A percentile compares a stretch with the other conserved stretches of the same genome.
These are phyloP conservation scores for Moesziomyces sp. DNA, from an alignment of 1,284 basidiomycete genomes.

Conservation along the genomic window DNA sequence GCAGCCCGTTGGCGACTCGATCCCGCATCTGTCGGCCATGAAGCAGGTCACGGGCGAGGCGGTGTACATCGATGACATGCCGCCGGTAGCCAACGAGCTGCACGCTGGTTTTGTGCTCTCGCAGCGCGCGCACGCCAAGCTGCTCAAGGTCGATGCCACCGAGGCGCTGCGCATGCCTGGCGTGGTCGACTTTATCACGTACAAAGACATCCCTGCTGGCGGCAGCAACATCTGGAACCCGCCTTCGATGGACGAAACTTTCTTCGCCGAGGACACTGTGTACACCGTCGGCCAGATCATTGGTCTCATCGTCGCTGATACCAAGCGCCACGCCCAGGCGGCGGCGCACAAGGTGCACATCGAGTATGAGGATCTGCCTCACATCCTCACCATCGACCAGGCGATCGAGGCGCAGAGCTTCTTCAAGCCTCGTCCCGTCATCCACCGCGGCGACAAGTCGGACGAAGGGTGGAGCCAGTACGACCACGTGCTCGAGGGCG, in stretches of 20 bases:
- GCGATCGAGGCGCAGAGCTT: slow-evolving; percentile 60
- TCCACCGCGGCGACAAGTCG: slow-evolving; percentile 49
- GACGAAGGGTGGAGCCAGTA: slow-evolving; percentile 49
- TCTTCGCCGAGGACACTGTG: slow-evolving; percentile 67
- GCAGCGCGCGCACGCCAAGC: slow-evolving; percentile 65
- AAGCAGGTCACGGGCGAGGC: slow-evolving; percentile 69
- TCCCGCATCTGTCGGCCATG: slow-evolving; percentile 66
- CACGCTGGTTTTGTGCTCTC: slow-evolving; percentile 66
- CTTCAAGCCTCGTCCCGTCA: slow-evolving; percentile 55
- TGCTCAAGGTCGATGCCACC: slow-evolving; percentile 61
- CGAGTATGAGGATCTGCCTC: slow-evolving; percentile 67
- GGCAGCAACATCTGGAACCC: slow-evolving; percentile 67
- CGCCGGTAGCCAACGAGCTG: slow-evolving; percentile 62
- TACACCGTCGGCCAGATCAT: slow-evolving; percentile 66
- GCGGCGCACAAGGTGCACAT: slow-evolving; percentile 66
- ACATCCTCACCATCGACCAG: slow-evolving; percentile 67
- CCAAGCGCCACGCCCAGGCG: slow-evolving; percentile 66
- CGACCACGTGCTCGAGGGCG: slow-evolving; percentile 62
- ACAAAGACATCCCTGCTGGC: slow-evolving; percentile 61
- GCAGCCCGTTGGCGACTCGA: slow-evolving; percentile 55
- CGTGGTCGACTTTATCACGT: slow-evolving; percentile 63
- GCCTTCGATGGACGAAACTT: slow-evolving; percentile 66
- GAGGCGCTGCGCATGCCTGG: slow-evolving; percentile 64
- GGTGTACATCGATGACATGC: slow-evolving; percentile 67
- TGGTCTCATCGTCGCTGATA: slow-evolving; percentile 66